Base-by-base conservation (phyloP, 2,329 filamentous ascomycete genomes). In the Endocalyx cinctus region DNA sequence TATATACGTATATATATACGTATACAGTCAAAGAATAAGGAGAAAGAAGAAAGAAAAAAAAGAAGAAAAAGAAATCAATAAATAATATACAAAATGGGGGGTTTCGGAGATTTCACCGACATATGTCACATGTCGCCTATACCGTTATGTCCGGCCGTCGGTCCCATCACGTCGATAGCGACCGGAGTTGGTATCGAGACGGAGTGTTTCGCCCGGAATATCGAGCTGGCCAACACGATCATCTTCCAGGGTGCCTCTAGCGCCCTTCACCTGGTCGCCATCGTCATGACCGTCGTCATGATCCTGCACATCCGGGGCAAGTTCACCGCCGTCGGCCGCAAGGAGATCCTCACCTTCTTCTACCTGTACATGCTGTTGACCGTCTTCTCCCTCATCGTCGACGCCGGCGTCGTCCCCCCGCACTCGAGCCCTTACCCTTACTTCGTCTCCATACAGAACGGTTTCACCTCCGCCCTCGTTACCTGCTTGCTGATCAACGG, bases 141-240 rank as follows among this genome's bases (percentile, higher is more conserved):
- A 47, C 92, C 92, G 39, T 66, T 97, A 52, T 98, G 92, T 66
- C 79, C 87, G 33, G 74, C 88, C 35, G 77, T 98, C 48, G 92
- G 92, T 13, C 76, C 82, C 28, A 77, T 83, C 50, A 79, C 79
- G 18, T 69, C 74, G 20, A 78, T 87, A 45, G 74, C 78, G 15
- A 76, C 72, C 47, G 73, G 76, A 37, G 75, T 82, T 10, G 86
- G 88, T 48, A 92, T 96, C 46, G 83, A 95, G 59, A 80, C 92
- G 37, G 78, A 81, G 55, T 98, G 92, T 70, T 97, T 90, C 66
- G 86, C 92, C 39, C 82, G 92, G 39, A 94, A 92, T 53, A 90
- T 98, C 61, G 89, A 96, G 63, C 65, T 97, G 47, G 92, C 89
- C 48, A 98, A 98, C 67, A 98, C 92, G 25, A 90, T 97, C 66